Evolutionary conservation across 495 filamentous ascomycete species (phyloP).

Genomic region (Wilcoxina mikolae): DNA sequence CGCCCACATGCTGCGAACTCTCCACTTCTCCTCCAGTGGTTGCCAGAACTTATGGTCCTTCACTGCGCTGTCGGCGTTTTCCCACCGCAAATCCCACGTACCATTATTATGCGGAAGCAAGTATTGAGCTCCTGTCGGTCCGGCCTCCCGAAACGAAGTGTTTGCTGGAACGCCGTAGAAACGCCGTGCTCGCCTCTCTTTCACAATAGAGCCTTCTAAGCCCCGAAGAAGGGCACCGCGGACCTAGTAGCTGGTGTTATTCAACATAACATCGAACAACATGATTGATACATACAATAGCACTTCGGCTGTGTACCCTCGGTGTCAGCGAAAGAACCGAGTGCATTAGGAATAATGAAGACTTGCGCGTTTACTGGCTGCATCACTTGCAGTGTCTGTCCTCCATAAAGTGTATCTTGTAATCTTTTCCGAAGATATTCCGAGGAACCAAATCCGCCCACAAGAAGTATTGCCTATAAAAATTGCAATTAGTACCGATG

Average conservation of each 20-base stretch:
- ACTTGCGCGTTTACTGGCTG: conserved; percentile 48
- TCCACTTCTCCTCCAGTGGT: background rate
- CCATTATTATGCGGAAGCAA: too few relatives aligned
- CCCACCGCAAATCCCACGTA: background rate
- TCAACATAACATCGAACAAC: background rate
- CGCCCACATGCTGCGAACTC: background rate
- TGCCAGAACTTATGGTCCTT: background rate
- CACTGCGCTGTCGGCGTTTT: background rate
- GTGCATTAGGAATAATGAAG: conserved; percentile 15
- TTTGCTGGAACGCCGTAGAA: conserved; percentile 11
- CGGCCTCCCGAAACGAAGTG: background rate
- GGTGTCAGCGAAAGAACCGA: background rate
- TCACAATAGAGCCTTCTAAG: conserved; percentile 20
- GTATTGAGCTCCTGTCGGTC: background rate
- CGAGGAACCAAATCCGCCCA: conserved; percentile 56
- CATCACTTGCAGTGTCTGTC: conserved; percentile 36
- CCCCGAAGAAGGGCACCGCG: conserved; percentile 22
- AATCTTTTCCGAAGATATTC: conserved; percentile 49
- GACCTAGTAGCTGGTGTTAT: background rate
- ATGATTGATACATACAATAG: conserved; percentile 9
- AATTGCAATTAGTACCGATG: too few relatives aligned
- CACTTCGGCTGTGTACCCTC: conserved; percentile 15
- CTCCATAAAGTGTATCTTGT: conserved; percentile 30
- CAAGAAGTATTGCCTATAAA: conserved; percentile 45
- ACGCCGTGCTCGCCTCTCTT: conserved; percentile 16